These are phyloP conservation scores for Fusarium incarnatum DNA, from an alignment of 2,329 filamentous ascomycete genomes.

Conservation along the genomic window DNA sequence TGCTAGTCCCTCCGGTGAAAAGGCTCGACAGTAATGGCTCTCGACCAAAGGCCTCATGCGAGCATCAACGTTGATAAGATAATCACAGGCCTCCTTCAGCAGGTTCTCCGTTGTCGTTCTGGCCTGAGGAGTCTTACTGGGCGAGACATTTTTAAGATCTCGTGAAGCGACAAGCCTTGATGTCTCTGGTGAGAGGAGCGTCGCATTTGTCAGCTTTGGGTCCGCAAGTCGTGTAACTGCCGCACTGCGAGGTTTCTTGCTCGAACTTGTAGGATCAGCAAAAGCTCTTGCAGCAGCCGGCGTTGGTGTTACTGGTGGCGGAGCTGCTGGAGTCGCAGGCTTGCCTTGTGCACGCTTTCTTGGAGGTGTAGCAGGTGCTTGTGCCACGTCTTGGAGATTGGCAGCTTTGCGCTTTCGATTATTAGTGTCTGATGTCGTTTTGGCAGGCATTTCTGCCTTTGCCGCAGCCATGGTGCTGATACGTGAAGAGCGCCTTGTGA, in stretches of 20 bases:
- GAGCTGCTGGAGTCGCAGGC: slow-evolving; percentile 35
- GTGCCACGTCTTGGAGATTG: slow-evolving; percentile 37
- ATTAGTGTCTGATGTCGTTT: slow-evolving; percentile 36
- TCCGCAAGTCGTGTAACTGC: slow-evolving; percentile 68
- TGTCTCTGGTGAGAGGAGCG: slow-evolving; percentile 77
- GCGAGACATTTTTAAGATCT: slow-evolving; percentile 58
- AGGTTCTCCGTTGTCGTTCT: slow-evolving; percentile 75
- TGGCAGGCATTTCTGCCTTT: slow-evolving; percentile 32
- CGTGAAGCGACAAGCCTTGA: slow-evolving; percentile 70
- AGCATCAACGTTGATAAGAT: slow-evolving; percentile 79
- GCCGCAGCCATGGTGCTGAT: slow-evolving; percentile 49
- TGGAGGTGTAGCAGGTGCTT: slow-evolving; percentile 47
- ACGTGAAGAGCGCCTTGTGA: slow-evolving; percentile 56
- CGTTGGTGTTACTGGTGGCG: slow-evolving; percentile 60
- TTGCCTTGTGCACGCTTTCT: slow-evolving; percentile 48
- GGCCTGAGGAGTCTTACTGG: slow-evolving; percentile 53
- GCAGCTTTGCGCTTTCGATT: slow-evolving; percentile 53
- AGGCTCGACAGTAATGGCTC: slow-evolving; percentile 80
- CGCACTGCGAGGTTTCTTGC: slow-evolving; percentile 55
- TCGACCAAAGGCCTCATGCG: slow-evolving; percentile 79
- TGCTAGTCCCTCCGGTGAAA: slow-evolving; percentile 83
- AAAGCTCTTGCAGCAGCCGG: slow-evolving; percentile 59
- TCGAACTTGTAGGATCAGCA: slow-evolving; percentile 47
- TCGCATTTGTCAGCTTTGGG: slow-evolving; percentile 74
- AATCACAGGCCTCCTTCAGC: slow-evolving; percentile 78